Evolutionary conservation across 148 eudicot genomes (phyloP).

Genomic region (Polygonum maritimum): DNA sequence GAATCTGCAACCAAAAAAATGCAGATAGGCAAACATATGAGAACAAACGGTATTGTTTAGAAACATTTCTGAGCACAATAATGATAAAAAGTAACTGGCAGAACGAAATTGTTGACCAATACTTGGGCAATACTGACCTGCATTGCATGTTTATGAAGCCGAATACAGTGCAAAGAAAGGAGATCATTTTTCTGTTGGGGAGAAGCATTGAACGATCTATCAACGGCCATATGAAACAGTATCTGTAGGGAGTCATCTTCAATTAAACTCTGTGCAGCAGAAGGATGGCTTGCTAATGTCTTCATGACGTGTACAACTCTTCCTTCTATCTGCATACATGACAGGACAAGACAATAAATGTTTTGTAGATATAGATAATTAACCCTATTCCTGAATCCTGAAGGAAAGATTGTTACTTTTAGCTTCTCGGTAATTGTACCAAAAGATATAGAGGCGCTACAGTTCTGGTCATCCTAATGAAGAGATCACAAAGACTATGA

Average conservation of each 20-base stretch:
- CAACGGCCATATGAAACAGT: slow-evolving; percentile 91
- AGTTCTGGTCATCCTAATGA: neutral
- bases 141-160: slow-evolving; percentile 97
- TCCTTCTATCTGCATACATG: slow-evolving; percentile 66
- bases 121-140: slow-evolving; percentile 41
- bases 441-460: neutral
- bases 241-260: slow-evolving; percentile 83
- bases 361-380: neutral
- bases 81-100: neutral
- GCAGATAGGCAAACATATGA: neutral
- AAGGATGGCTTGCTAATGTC: slow-evolving; percentile 82
- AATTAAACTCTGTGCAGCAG: slow-evolving; percentile 94
- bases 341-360: neutral
- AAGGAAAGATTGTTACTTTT: neutral
- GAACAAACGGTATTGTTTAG: neutral
- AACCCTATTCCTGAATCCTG: neutral
- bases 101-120: neutral
- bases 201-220: slow-evolving; percentile 62
- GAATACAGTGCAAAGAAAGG: slow-evolving; percentile 78
- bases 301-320: slow-evolving; percentile 96
- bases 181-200: slow-evolving; percentile 73
- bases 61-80: neutral
- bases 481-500: neutral
- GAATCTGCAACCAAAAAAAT: slow-evolving; percentile 50
- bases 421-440: neutral